Base-by-base conservation (phyloP, 2,329 filamentous ascomycete species). In the Arthrinium phaeospermum region DNA sequence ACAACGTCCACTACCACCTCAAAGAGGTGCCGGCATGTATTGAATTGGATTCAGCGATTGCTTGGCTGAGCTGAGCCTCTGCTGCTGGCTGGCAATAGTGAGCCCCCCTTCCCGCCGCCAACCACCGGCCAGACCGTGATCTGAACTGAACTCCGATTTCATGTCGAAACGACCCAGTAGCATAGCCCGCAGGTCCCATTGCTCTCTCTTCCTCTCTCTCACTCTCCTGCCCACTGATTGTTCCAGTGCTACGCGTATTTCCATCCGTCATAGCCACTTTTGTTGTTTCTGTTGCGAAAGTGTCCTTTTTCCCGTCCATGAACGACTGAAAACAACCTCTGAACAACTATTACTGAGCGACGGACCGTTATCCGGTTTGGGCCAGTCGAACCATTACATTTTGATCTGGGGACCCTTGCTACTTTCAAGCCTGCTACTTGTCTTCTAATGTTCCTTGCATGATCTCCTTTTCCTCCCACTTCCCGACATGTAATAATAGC, bases 11-110 rank as follows among this genome's bases (percentile, higher is more conserved):
- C 53, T 37, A 22, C 53, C 30, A 61, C 49, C 49, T 24, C n/a
- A 4, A 14, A 27, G 49, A 14, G 12, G 49, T 51, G 30, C 53
- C 53, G 53, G 53, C 53, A 61, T 61, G 53, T 30, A 34, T 57
- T 30, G 16, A 37, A 41, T 14, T 34, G 57, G 57, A 41, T 64
- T 64, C 57, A 64, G 19, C 57, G 34, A 64, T 41, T 37, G 57
- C 57, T 64, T n/a, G 57, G 57, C 57, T 64, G 34, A 64, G 57
- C 57, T 64, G 57, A 64, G 57, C 57, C 34, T 64, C 57, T 64
- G 22, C 22, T n/a, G 46, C 46, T 49, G 46, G 46, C 46, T 49
- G 46, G 46, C 46, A 49, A 49, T 49, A 49, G 46, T 49, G 46
- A 49, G 46, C 46, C 46, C 30, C 30, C 57, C 34, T 41, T 64